Percentiles rank a stretch among this genome's conserved stretches.
These are phyloP conservation scores for Aspergillus heteromorphus DNA, from an alignment of 495 filamentous ascomycete genomes.

Conservation along the genomic window DNA sequence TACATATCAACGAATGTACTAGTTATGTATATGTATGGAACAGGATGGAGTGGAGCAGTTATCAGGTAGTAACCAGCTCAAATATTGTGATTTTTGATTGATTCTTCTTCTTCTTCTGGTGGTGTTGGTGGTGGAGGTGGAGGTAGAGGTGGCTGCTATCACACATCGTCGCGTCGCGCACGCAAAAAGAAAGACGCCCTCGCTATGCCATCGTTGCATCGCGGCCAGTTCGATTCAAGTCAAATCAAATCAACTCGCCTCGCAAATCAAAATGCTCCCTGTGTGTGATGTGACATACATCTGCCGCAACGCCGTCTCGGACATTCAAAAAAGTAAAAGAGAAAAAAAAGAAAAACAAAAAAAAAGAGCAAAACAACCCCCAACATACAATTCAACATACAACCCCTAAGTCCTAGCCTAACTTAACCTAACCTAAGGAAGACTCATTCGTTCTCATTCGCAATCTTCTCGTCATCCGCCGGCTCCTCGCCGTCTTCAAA, in stretches of 20 bases:
- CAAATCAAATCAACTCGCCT: too few relatives aligned
- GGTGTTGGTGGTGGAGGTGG: too few relatives aligned
- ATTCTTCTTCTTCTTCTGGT: too few relatives aligned
- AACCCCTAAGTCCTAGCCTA: neutral
- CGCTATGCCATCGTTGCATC: slow-evolving; percentile 36
- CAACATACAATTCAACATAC: neutral
- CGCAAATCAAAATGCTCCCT: slow-evolving; percentile 10
- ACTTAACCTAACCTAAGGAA: neutral
- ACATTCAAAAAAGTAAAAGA: neutral
- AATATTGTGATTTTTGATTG: too few relatives aligned
- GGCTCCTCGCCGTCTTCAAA: slow-evolving; percentile 54
- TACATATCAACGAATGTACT: too few relatives aligned
- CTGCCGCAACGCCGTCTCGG: neutral
- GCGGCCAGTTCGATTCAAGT: too few relatives aligned
- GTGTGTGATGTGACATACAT: too few relatives aligned
- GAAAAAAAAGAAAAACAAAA: neutral
- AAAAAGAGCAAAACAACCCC: neutral
- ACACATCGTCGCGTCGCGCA: neutral
- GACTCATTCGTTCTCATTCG: slow-evolving; percentile 25
- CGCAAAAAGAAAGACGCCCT: slow-evolving; percentile 34
- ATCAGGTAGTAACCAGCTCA: too few relatives aligned
- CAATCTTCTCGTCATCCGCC: slow-evolving; percentile 21
- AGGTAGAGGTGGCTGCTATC: neutral
- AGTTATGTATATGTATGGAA: neutral
- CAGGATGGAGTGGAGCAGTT: too few relatives aligned